Evolutionary conservation across 2,329 filamentous ascomycete genomes (phyloP), one percentile per base, ranked within the genome.

Genomic region (Calonectria crousiana): DNA sequence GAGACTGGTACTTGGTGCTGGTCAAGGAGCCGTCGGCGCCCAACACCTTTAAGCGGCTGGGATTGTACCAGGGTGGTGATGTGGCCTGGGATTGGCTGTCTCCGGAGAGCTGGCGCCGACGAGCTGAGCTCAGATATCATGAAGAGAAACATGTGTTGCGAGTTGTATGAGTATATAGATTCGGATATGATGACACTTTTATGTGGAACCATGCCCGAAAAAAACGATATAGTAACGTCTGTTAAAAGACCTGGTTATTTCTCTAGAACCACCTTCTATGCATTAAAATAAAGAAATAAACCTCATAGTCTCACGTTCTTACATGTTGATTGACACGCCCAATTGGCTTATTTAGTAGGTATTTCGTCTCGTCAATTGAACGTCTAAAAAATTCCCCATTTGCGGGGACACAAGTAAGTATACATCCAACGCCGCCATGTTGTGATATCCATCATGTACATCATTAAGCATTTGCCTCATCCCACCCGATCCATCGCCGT

Each of bases 401-500:
- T 38, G 23, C 23, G 34, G 23, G 34, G 41, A 62, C 6, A 26
- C n/a, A 41, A 62, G 41, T 41, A 41, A 62, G 41, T 41, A 36
- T 41, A 28, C 23, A 41, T 41, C 38, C 38, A 62, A 38, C 26
- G 56, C 38, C 60, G 26, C 30, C 20, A 49, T 34, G 20, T 68
- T 53, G 9, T 51, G 16, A 28, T 28, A 30, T 58, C 10, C 13
- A 32, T 58, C 49, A 32, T 56, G 3, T 32, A 41, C 10, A 66
- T 16, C 64, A 16, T 73, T 52, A 80, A 74, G 75, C 30, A 38
- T 74, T 78, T n/a, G 66, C 84, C 84, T 95, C 93, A 69, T 93
- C 94, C 95, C 96, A 98, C 14, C 91, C 90, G 11, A 96, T 92
- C 97, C 97, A 99, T 77, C 95, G 87, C 81, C 93, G 91, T 51